Evolutionary conservation across 345 rosid species (phyloP), one percentile per base, ranked within the genome.

Genomic region (Sisymbrium altissimum): DNA sequence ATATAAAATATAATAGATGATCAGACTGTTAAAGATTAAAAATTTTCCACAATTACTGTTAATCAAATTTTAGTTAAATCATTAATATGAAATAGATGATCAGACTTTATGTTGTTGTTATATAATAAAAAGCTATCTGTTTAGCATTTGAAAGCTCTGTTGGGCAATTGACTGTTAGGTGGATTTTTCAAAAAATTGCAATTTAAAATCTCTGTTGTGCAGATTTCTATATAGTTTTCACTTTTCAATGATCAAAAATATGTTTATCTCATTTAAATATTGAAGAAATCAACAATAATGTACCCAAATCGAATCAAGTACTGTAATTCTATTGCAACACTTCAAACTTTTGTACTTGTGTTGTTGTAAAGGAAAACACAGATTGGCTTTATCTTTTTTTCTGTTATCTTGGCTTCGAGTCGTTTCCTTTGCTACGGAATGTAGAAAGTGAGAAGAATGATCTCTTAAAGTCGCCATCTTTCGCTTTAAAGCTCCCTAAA

Each of bases 401-500:
- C 11, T 48, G 35, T 41, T 70, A 76, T 64, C 80, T 76, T 64
- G 71, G 80, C 76, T 70, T 76, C 9, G 76, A 70, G 18, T 70
- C 75, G 38, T 70, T 76, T 64, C 80, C 71, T 76, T 64, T 77
- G 72, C 27, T 77, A 11, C 76, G 80, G 46, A 77, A 77, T 56
- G 80, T 44, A 32, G 80, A 77, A 48, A 77, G 80, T 56, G 80
- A 77, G 46, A 77, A 76, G 76, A 76, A 76, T 7, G 80, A 76
- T 69, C 29, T 11, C 70, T 83, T 75, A 87, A 80, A 67, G 27
- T 81, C 93, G 70, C 90, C 95, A 69, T 89, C 97, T 80, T 87
- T 87, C 72, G 83, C 68, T 83, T 77, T 91, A 84, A 87, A 89
- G 86, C 88, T 91, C 17, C 77, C 87, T 21, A 54, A 53, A 55